These are phyloP conservation scores for Myochromella boudieri DNA, from an alignment of 768 basidiomycete species.

Conservation along the genomic window DNA sequence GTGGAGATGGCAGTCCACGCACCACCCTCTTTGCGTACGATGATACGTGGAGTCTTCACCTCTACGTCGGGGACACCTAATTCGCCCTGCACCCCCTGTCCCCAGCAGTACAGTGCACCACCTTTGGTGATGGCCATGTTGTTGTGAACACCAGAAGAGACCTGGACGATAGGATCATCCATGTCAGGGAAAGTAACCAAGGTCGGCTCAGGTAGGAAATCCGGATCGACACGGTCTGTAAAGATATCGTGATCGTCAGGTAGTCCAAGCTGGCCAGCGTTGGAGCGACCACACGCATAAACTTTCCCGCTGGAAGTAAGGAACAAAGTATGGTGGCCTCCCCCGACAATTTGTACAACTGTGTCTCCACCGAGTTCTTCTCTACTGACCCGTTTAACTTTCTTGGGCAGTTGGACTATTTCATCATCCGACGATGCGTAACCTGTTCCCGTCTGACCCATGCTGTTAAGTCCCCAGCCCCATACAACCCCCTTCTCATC, in stretches of 20 bases:
- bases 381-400: slow-evolving; percentile 63
- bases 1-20: slow-evolving; percentile 64
- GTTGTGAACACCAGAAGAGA: slow-evolving; percentile 71
- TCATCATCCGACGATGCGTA: slow-evolving; percentile 42
- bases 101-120: slow-evolving; percentile 77
- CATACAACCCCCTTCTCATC: slow-evolving; percentile 81
- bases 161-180: slow-evolving; percentile 62
- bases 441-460: slow-evolving; percentile 78
- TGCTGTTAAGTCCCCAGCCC: slow-evolving; percentile 96
- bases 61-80: slow-evolving; percentile 62
- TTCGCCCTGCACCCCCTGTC: slow-evolving; percentile 76
- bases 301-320: slow-evolving; percentile 81
- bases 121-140: slow-evolving; percentile 67
- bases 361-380: slow-evolving; percentile 56
- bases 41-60: slow-evolving; percentile 59
- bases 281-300: slow-evolving; percentile 83
- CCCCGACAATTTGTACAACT: slow-evolving; percentile 75
- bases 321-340: slow-evolving; percentile 91
- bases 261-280: slow-evolving; percentile 82
- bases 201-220: slow-evolving; percentile 67
- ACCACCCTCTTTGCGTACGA: slow-evolving; percentile 74
- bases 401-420: slow-evolving; percentile 62
- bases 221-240: slow-evolving; percentile 49
- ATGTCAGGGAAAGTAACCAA: slow-evolving; percentile 63
- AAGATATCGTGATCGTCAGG: slow-evolving; percentile 68